Percentiles rank a stretch among this genome's conserved stretches.
phyloP scores from a whole-genome alignment of 257 asterid species.

The Buddleja alternifolia region DNA sequence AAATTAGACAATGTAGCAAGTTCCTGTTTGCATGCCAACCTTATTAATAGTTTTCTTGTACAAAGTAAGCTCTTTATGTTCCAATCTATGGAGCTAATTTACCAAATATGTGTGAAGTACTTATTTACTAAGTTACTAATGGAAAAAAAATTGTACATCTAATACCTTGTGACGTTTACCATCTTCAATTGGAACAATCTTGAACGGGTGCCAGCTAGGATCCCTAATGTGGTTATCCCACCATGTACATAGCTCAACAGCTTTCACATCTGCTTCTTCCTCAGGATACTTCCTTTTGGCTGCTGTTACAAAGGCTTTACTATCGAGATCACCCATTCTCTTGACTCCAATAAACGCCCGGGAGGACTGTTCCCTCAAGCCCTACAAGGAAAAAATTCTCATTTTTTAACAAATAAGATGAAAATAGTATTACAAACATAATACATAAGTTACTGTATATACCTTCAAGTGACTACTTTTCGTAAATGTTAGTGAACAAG shows the following conservation, averaged over 20 bases:
- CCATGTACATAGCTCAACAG: conserved; percentile 52
- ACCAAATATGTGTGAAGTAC: background rate
- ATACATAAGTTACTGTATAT: background rate
- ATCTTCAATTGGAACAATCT: conserved; percentile 25
- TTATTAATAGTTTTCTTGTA: background rate
- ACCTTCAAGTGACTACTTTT: background rate
- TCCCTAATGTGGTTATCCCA: conserved; percentile 74
- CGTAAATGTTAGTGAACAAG: background rate
- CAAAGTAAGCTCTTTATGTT: background rate
- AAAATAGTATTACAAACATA: background rate
- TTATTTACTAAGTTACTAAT: background rate
- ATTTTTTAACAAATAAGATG: background rate
- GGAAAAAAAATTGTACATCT: no score
- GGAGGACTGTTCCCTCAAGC: conserved; percentile 37
- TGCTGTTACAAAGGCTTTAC: conserved; percentile 59
- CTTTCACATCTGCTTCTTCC: conserved; percentile 45
- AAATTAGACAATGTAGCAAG: no score
- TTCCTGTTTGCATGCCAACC: background rate
- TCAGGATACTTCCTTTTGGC: conserved; percentile 52
- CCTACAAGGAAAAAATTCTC: conserved; percentile 34
- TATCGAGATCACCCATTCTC: conserved; percentile 72
- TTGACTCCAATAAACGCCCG: conserved; percentile 57
- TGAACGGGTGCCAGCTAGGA: conserved; percentile 78
- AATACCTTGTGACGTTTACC: conserved; percentile 34
- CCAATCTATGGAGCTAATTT: background rate